These are phyloP conservation scores for Rubroboletus satanas DNA, from an alignment of 768 basidiomycete species.

Conservation along the genomic window DNA sequence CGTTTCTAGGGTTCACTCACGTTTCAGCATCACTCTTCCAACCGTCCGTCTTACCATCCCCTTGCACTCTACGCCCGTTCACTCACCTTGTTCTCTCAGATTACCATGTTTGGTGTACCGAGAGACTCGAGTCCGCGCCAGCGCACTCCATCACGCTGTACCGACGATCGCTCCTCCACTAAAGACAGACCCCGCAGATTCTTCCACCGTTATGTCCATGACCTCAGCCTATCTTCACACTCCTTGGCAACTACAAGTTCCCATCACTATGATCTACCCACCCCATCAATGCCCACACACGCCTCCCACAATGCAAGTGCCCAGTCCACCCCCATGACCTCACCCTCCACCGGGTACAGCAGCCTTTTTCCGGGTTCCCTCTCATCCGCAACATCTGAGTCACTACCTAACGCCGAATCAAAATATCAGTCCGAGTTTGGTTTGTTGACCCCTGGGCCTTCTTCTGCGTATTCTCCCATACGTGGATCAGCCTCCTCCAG, in stretches of 20 bases:
- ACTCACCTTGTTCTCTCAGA: constrained; percentile 1
- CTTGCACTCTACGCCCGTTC: not conserved
- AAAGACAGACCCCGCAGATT: constrained; percentile 11
- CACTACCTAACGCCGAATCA: constrained; percentile 9
- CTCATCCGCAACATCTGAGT: constrained; percentile 28
- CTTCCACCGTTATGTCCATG: constrained; percentile 11
- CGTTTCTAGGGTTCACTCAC: constrained; percentile 15
- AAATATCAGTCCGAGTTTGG: constrained; percentile 18
- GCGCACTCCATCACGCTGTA: constrained; percentile 19
- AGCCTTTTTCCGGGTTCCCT: constrained; percentile 18
- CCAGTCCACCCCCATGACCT: constrained; percentile 26
- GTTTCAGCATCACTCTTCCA: not conserved
- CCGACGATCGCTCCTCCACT: constrained; percentile 12
- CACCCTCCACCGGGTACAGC: constrained; percentile 22
- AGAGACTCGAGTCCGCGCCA: not conserved
- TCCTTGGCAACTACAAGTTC: constrained; percentile 14
- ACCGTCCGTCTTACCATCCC: not conserved
- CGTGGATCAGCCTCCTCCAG: constrained; percentile 13
- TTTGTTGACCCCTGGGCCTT: constrained; percentile 2
- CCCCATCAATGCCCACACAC: not conserved
- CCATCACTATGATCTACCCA: constrained; percentile 11
- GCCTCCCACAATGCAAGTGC: constrained; percentile 10
- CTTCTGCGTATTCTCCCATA: constrained; percentile 10
- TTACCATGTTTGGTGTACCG: constrained; percentile 14
- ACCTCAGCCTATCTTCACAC: constrained; percentile 15